Conservation (phyloP, 192 early-diverging fungal species). For the Mortierella claussenii region DNA sequence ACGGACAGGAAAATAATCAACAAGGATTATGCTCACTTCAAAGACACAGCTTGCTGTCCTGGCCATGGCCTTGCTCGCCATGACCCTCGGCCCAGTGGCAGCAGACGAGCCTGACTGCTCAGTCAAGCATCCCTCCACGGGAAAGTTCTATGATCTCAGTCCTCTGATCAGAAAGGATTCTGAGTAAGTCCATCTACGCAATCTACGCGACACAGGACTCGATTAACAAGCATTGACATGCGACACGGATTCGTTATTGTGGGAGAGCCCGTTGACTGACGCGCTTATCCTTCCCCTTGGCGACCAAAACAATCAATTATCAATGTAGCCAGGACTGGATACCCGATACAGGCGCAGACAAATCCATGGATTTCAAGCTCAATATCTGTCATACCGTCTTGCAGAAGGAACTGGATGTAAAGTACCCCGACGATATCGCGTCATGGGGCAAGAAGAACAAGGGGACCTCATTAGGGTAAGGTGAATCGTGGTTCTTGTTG, state of each 20-base stretch:
- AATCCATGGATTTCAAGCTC: slow-evolving; percentile 20
- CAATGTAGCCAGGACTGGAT: slow-evolving; percentile 42
- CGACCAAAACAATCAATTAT: too few species aligned
- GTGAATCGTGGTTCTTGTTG: too few species aligned
- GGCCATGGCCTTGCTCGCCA: slow-evolving; percentile 15
- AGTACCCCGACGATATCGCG: slow-evolving; percentile 30
- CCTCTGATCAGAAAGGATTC: slow-evolving; percentile 38
- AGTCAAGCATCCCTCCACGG: slow-evolving; percentile 34
- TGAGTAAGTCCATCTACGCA: slow-evolving; percentile 43
- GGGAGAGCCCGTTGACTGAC: too few species aligned
- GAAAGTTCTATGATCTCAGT: slow-evolving; percentile 44
- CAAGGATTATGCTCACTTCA: slow-evolving; percentile 9
- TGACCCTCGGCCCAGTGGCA: slow-evolving; percentile 1
- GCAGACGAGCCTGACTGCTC: slow-evolving; percentile 40
- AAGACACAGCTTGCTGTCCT: slow-evolving; percentile 13
- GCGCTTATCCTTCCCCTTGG: too few species aligned
- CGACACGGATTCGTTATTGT: too few species aligned
- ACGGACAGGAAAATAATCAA: too few species aligned
- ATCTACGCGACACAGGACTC: too few species aligned
- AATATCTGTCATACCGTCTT: slow-evolving; percentile 42
- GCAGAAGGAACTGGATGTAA: slow-evolving; percentile 34
- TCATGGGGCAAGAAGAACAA: slow-evolving; percentile 45
- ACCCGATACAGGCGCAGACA: slow-evolving; percentile 30
- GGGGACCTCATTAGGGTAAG: slow-evolving; percentile 47
- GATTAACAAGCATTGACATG: too few species aligned